Conservation (phyloP, 164 flowering plant genomes). For the Tetrastigma voinierianum region DNA sequence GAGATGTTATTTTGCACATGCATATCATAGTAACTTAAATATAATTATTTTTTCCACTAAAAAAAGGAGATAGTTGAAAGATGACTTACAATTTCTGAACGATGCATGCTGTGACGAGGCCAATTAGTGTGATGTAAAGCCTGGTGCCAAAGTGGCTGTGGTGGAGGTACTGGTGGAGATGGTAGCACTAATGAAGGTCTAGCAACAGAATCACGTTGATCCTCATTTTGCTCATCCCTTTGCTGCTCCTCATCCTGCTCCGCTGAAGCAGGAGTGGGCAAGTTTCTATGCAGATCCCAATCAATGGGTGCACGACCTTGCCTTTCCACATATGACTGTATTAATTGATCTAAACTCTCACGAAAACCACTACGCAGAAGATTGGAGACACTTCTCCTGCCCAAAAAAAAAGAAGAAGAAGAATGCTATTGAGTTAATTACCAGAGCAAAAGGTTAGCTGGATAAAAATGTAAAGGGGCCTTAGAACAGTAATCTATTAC, state of each 20-base stretch:
- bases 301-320: conserved; percentile 63
- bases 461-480: not conserved
- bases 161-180: conserved; percentile 76
- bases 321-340: conserved; percentile 75
- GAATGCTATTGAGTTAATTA: not conserved
- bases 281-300: conserved; percentile 61
- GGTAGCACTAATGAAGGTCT: conserved; percentile 54
- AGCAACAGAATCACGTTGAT: conserved; percentile 34
- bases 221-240: conserved; percentile 46
- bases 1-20: too few relatives aligned
- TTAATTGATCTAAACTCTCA: conserved; percentile 71
- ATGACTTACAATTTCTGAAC: conserved; percentile 66
- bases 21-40: too few relatives aligned
- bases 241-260: conserved; percentile 45
- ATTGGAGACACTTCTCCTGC: conserved; percentile 77
- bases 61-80: not conserved
- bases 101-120: conserved; percentile 72
- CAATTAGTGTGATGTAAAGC: conserved; percentile 61
- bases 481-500: conserved; percentile 27
- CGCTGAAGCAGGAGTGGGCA: conserved; percentile 47
- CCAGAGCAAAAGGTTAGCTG: not conserved
- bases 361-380: conserved; percentile 81
- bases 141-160: conserved; percentile 78
- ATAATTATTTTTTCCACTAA: too few relatives aligned
- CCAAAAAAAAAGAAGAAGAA: conserved; percentile 8